Evolutionary conservation across 139 green algal species (phyloP).

Genomic region (Trebouxia sp.): DNA sequence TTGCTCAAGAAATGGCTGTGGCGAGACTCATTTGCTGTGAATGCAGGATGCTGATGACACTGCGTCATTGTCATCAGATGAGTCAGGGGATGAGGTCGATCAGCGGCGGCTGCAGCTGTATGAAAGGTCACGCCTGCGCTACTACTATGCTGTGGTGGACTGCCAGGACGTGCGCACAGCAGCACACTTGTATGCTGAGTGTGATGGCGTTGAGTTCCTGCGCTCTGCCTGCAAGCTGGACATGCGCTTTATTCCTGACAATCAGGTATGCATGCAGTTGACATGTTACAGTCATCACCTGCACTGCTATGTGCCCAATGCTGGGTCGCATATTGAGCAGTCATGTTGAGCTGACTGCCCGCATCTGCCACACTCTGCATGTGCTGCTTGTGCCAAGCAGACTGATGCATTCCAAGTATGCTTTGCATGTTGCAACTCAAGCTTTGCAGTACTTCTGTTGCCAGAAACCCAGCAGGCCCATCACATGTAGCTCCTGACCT

Average conservation of each 20-base stretch:
- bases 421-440: too few species aligned
- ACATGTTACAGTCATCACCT: not conserved
- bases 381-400: too few species aligned
- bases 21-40: too few species aligned
- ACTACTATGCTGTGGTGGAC: constrained; percentile 83
- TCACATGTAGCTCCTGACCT: too few species aligned
- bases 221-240: constrained; percentile 78
- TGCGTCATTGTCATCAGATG: not conserved
- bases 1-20: too few species aligned
- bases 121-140: constrained; percentile 82
- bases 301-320: not conserved
- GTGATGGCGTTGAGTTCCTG: constrained; percentile 78
- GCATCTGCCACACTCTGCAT: too few species aligned
- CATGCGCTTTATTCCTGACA: constrained; percentile 91
- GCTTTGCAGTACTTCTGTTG: too few species aligned
- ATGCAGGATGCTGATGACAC: not conserved
- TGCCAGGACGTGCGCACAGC: constrained; percentile 75
- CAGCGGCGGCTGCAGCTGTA: constrained; percentile 75
- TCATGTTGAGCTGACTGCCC: too few species aligned
- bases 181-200: constrained; percentile 79
- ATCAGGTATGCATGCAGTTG: constrained; percentile 33
- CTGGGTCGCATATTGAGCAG: not conserved
- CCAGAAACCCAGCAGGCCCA: too few species aligned
- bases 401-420: too few species aligned
- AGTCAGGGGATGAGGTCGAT: constrained; percentile 52